phyloP scores from a whole-genome alignment of 257 asterid genomes.

The Ophiorrhiza pumila region DNA sequence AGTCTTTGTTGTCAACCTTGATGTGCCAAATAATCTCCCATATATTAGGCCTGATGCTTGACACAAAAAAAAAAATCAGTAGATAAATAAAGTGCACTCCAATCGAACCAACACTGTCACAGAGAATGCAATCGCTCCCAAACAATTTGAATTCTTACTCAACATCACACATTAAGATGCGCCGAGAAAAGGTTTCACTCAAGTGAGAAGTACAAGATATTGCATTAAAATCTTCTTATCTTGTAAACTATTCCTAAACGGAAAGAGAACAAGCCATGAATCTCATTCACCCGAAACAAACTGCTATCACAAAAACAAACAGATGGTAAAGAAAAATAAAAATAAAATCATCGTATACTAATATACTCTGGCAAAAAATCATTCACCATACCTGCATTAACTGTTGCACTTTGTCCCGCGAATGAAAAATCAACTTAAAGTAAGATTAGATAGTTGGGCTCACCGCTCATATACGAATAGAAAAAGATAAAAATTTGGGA shows the following conservation, averaged over 20 bases:
- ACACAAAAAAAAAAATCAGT: not conserved
- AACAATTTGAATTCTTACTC: too few relatives aligned
- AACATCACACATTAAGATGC: too few relatives aligned
- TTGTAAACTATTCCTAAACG: not conserved
- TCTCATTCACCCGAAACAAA: not conserved
- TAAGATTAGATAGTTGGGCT: too few relatives aligned
- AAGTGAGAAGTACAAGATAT: not conserved
- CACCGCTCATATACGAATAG: too few relatives aligned
- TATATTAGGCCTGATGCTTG: constrained; percentile 37
- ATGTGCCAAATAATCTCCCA: constrained; percentile 40
- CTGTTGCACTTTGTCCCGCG: too few relatives aligned
- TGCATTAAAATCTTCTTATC: too few relatives aligned
- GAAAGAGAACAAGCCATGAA: not conserved
- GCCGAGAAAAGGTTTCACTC: not conserved
- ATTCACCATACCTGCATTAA: too few relatives aligned
- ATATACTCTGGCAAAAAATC: too few relatives aligned
- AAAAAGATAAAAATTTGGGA: too few relatives aligned
- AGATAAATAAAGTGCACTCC: not conserved
- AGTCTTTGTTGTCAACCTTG: constrained; percentile 46
- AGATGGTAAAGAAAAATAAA: too few relatives aligned
- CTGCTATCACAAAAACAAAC: not conserved
- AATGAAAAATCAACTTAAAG: too few relatives aligned
- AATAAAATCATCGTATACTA: too few relatives aligned
- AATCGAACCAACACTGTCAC: not conserved
- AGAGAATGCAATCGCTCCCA: not conserved